Evolutionary conservation across 2,329 filamentous ascomycete genomes (phyloP), one percentile per base, ranked within the genome.

Genomic region (Xylariaceae sp.): DNA sequence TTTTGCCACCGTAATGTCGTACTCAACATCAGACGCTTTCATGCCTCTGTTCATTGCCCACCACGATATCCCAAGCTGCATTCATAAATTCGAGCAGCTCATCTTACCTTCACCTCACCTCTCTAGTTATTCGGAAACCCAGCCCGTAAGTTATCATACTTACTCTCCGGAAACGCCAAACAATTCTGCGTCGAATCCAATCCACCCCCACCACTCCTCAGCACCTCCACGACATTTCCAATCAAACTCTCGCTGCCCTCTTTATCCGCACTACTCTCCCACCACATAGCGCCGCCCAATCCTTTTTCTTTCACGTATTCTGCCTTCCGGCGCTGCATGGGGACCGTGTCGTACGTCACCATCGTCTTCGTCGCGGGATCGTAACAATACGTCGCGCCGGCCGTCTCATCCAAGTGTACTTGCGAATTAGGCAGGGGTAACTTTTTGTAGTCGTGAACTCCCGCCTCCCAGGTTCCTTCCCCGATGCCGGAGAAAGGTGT

Each of bases 261-360:
- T 61, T 82, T 83, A 64, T 96, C 92, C 1, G 80, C 83, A 59
- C 85, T 92, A 57, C 82, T 88, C 70, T 96, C 91, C 90, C 90
- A 95, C 89, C 89, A 97, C 91, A 97, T 96, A n/a, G 79, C 88
- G 16, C 92, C 92, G 2, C 90, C 91, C 0, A 96, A 75, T 0
- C 79, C 73, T 36, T 76, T 70, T 17, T 77, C 64, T 60, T 74
- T 77, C 60, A 96, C 79, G 63, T 82, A 95, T 10, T 78, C 69
- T 2, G 83, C 82, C 72, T 96, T 97, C 54, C 69, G 63, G 54
- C 72, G 71, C 3, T 82, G 85, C 64, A 90, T 80, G 3, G 72
- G 68, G 1, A 82, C 76, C 1, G 81, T 92, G 62, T 90, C 86
- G 62, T 95, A 97, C 35, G 79, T 85, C 42, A 97, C 77, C 72